Evolutionary conservation across 768 basidiomycete genomes (phyloP).

Genomic region (Coprinellus micaceus): DNA sequence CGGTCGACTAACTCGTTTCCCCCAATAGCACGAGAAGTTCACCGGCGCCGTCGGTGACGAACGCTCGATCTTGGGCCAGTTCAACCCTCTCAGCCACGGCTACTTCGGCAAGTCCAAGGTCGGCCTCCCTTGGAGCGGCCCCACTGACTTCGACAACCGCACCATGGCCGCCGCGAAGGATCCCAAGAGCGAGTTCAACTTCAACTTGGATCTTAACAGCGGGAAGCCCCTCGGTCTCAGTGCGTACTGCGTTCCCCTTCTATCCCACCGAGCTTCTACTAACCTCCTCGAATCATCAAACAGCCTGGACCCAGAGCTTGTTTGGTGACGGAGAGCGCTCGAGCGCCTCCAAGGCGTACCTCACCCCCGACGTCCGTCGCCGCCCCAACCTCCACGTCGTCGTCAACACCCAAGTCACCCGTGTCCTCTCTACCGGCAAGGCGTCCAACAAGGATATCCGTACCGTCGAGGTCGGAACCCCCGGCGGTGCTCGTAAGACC

Average conservation of each 20-base stretch:
- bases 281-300: neutral
- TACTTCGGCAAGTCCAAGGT: constrained; percentile 27
- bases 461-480: constrained; percentile 6
- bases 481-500: neutral
- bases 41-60: constrained; percentile 31
- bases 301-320: constrained; percentile 21
- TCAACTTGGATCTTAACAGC: constrained; percentile 25
- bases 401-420: constrained; percentile 24
- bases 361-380: constrained; percentile 14
- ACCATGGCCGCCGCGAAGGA: constrained; percentile 28
- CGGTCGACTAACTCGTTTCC: neutral
- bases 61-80: constrained; percentile 34
- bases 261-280: neutral
- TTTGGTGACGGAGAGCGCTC: constrained; percentile 20
- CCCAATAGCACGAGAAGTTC: constrained; percentile 32
- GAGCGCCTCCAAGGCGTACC: constrained; percentile 24
- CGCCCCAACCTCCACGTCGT: constrained; percentile 29
- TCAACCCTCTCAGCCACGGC: constrained; percentile 32
- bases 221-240: constrained; percentile 24
- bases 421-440: constrained; percentile 9
- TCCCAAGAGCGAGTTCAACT: constrained; percentile 23
- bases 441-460: neutral
- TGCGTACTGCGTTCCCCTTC: neutral
- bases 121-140: constrained; percentile 28
- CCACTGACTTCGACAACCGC: constrained; percentile 24